Evolutionary conservation across 768 basidiomycete genomes (phyloP), one percentile per base, ranked within the genome.

Genomic region (Leccinum disarticulatum): DNA sequence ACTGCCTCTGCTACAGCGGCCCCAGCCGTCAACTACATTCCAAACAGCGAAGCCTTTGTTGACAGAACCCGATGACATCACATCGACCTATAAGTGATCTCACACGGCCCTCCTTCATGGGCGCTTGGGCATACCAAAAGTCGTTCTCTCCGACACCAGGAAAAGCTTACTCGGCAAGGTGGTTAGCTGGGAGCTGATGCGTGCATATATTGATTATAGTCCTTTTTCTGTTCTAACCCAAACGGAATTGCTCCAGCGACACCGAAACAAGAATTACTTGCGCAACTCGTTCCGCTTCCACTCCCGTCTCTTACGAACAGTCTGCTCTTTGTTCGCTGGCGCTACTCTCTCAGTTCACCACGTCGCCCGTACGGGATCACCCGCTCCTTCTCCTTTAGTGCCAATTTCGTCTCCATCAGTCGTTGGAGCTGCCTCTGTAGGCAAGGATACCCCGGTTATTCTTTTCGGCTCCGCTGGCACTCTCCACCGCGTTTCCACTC

Each of bases 81-180:
- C 71, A 78, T 92, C 55, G 83, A 87, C 63, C 75, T 81, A 17
- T 93, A 91, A 65, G 71, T 82, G 1, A 66, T 86, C 27, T 93
- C 17, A 85, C 85, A 0, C 82, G 88, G 28, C 76, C 79, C 1
- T 87, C 80, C 64, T 73, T 93, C 7, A 67, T 81, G 56, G 86
- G 89, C 53, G 90, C 90, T 3, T 93, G 91, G 91, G 77, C 80
- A 56, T 92, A 83, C 66, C 85, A 90, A 63, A 79, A 87, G 17
- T 84, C 85, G 0, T 91, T 91, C 66, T 80, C 79, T n/a, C n/a
- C 28, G 88, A 79, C 28, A 82, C 79, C 25, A 82, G 88, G 2
- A 70, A 77, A 14, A 77, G 83, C 46, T 71, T 92, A 10, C 72
- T 89, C 15, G 73, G 75, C 55, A 87, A 83, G 64, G 73, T 90